These are phyloP conservation scores for Aspergillus texensis DNA, from an alignment of 2,329 filamentous ascomycete species.

Conservation along the genomic window DNA sequence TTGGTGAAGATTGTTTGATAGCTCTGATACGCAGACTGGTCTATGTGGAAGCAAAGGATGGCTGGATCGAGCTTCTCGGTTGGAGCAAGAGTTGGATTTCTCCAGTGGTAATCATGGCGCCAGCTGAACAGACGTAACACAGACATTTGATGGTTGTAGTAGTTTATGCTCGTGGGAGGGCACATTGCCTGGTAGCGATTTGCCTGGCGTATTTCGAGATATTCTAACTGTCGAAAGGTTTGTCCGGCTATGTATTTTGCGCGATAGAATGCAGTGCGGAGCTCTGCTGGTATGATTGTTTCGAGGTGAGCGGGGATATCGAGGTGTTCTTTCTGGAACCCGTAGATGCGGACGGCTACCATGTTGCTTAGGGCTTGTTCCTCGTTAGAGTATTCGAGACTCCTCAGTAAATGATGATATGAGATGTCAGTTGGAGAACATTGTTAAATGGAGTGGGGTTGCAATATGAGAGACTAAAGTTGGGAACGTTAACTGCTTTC, in stretches of 20 bases:
- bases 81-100: slow-evolving; percentile 22
- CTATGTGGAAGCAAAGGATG: slow-evolving; percentile 26
- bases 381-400: no score
- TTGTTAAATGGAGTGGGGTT: not conserved
- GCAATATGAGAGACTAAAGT: not conserved
- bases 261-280: slow-evolving; percentile 14
- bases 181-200: slow-evolving; percentile 32
- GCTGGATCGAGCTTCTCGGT: slow-evolving; percentile 30
- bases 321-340: slow-evolving; percentile 19
- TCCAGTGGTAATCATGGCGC: slow-evolving; percentile 16
- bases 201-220: slow-evolving; percentile 19
- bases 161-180: slow-evolving; percentile 10
- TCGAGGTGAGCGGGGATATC: slow-evolving; percentile 19
- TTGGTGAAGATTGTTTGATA: slow-evolving; percentile 14
- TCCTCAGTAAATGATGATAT: not conserved
- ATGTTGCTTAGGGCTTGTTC: not conserved
- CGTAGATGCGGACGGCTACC: not conserved
- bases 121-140: slow-evolving; percentile 31
- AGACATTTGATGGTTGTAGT: slow-evolving; percentile 21
- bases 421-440: no score
- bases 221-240: slow-evolving; percentile 18
- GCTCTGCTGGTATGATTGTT: slow-evolving; percentile 5
- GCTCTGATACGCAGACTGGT: slow-evolving; percentile 23
- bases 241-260: slow-evolving; percentile 20
- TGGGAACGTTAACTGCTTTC: not conserved